Conservation (phyloP, 345 rosid species). For the Kandelia obovata region DNA sequence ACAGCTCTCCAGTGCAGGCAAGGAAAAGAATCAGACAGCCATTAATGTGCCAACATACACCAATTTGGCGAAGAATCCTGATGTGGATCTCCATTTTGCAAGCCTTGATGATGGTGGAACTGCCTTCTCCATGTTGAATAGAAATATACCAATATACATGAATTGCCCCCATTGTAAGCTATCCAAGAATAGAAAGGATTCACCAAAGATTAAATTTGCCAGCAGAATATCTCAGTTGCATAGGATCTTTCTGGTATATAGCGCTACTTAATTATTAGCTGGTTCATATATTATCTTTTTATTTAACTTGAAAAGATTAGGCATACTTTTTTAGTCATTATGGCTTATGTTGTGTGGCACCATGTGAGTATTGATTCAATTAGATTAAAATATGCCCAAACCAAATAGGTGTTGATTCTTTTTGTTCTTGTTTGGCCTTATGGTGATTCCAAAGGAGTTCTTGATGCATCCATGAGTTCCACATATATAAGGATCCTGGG, state of each 20-base stretch:
- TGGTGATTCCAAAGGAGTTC: not conserved
- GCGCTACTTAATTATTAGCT: conserved; percentile 4
- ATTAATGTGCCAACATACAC: conserved; percentile 22
- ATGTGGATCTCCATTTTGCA: conserved; percentile 34
- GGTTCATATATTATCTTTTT: conserved; percentile 1
- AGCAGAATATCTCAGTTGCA: conserved; percentile 71
- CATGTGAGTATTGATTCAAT: not conserved
- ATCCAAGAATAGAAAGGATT: conserved; percentile 43
- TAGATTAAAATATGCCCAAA: not conserved
- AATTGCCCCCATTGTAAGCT: conserved; percentile 62
- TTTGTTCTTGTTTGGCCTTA: not conserved
- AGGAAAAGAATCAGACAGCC: conserved; percentile 35
- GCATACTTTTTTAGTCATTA: not conserved
- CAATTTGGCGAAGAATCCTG: conserved; percentile 31
- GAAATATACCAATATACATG: conserved; percentile 66
- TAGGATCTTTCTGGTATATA: conserved; percentile 69
- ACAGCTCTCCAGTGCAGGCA: conserved; percentile 29
- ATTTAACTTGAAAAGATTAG: conserved; percentile 3
- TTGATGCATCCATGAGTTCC: not conserved
- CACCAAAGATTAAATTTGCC: conserved; percentile 50
- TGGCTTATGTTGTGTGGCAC: conserved; percentile 7
- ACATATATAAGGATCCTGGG: not conserved
- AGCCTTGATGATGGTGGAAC: conserved; percentile 49
- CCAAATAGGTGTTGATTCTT: not conserved
- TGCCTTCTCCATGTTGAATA: conserved; percentile 54